These are phyloP conservation scores for Asterella californica DNA, from an alignment of 225 moss, liverwort and hornwort species.

Conservation along the genomic window DNA sequence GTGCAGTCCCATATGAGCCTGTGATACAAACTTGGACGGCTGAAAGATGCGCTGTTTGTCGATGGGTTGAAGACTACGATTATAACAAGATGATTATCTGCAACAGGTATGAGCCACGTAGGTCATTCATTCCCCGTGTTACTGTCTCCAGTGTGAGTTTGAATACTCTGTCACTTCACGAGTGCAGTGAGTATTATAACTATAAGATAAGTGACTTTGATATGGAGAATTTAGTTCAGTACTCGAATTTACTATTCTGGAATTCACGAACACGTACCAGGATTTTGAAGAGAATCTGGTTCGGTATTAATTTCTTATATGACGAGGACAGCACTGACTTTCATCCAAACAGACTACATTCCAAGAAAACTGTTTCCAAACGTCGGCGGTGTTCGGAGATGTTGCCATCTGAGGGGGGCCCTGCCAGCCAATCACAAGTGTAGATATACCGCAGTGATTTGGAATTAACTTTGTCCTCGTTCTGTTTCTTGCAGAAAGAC, in stretches of 20 bases:
- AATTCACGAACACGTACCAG: neutral
- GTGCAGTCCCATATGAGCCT: constrained; percentile 75
- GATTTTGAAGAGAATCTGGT: neutral
- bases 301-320: neutral
- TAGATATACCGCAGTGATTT: neutral
- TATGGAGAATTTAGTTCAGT: neutral
- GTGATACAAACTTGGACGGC: constrained; percentile 91
- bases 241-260: neutral
- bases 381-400: neutral
- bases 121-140: neutral
- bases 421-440: neutral
- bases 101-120: constrained; percentile 51
- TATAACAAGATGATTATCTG: constrained; percentile 99
- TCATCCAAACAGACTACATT: neutral
- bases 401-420: neutral
- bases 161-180: neutral
- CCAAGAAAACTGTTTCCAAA: too few relatives aligned
- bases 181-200: neutral
- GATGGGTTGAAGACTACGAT: constrained; percentile 99
- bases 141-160: neutral
- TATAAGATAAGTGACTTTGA: neutral
- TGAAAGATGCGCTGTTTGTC: constrained; percentile 96
- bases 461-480: neutral
- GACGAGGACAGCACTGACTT: neutral
- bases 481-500: neutral